Conservation (phyloP, 352 stramenopile species). For the Phytophthora pisi region DNA sequence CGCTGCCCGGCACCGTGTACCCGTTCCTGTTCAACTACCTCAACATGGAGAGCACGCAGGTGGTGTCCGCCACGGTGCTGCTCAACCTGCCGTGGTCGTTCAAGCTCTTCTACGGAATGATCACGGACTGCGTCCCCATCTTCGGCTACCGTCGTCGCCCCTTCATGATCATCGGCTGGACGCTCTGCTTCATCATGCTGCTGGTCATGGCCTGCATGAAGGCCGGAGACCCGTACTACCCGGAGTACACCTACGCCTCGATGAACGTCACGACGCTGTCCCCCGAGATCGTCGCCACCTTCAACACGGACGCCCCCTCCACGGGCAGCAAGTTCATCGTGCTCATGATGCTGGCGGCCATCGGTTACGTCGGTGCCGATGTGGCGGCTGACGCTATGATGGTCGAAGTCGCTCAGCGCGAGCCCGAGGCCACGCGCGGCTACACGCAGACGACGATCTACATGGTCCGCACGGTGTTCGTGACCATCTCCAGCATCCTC, state of each 20-base stretch:
- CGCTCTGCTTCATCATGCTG: slow-evolving; percentile 41
- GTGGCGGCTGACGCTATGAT: slow-evolving; percentile 59
- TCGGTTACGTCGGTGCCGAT: slow-evolving; percentile 56
- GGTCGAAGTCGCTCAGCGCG: slow-evolving; percentile 59
- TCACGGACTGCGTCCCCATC: slow-evolving; percentile 59
- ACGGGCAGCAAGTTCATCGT: slow-evolving; percentile 46
- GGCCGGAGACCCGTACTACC: slow-evolving; percentile 49
- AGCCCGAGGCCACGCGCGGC: slow-evolving; percentile 48
- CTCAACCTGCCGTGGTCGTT: slow-evolving; percentile 57
- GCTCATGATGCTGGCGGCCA: slow-evolving; percentile 52
- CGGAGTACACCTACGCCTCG: slow-evolving; percentile 32
- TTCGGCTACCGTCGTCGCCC: slow-evolving; percentile 55
- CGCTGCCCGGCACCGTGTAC: slow-evolving; percentile 48
- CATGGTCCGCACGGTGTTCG: slow-evolving; percentile 44
- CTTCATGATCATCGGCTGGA: slow-evolving; percentile 65
- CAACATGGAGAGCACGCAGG: slow-evolving; percentile 50
- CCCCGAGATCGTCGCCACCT: slow-evolving; percentile 24
- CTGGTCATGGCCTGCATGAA: slow-evolving; percentile 50
- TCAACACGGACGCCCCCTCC: slow-evolving; percentile 43
- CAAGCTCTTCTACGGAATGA: slow-evolving; percentile 62
- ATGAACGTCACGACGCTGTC: slow-evolving; percentile 39
- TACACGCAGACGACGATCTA: slow-evolving; percentile 58
- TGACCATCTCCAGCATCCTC: slow-evolving; percentile 45
- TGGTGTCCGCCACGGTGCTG: slow-evolving; percentile 47
- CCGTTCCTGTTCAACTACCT: slow-evolving; percentile 57